Percentiles rank a stretch among this genome's conserved stretches.
Evolutionary conservation across 768 basidiomycete genomes (phyloP).

Genomic region (Tricholoma terreum): DNA sequence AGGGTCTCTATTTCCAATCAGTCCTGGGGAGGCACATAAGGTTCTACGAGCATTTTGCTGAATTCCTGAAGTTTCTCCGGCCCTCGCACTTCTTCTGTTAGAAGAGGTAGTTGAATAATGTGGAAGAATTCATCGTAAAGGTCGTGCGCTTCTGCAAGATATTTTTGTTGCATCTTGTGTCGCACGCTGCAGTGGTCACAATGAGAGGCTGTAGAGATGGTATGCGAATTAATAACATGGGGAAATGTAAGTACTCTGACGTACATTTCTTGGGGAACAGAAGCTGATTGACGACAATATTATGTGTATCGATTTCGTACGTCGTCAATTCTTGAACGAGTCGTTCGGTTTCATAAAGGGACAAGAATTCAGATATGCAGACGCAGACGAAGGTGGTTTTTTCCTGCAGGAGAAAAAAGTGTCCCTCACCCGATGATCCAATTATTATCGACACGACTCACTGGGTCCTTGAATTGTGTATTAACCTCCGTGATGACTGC

Average conservation of each 20-base stretch:
- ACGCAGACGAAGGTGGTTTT: conserved; percentile 99
- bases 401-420: conserved; percentile 57
- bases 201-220: conserved; percentile 62
- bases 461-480: conserved; percentile 98
- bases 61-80: conserved; percentile 92
- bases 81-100: conserved; percentile 96
- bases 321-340: conserved; percentile 93
- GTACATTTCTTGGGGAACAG: conserved; percentile 88
- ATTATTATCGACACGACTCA: conserved; percentile 36
- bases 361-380: conserved; percentile 97
- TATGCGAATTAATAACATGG: neutral
- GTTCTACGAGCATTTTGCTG: conserved; percentile 85
- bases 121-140: conserved; percentile 99
- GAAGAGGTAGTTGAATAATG: conserved; percentile 86
- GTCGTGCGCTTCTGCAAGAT: conserved; percentile 93
- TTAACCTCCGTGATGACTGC: conserved; percentile 98
- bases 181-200: conserved; percentile 96
- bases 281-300: conserved; percentile 97
- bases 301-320: conserved; percentile 97
- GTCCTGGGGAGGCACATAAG: conserved; percentile 62
- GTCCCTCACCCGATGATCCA: neutral
- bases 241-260: conserved; percentile 22
- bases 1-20: conserved; percentile 13
- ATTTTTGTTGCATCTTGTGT: conserved; percentile 98
- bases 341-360: conserved; percentile 97